phyloP scores from a whole-genome alignment of 1,284 basidiomycete genomes.

The Apiotrichum domesticum region DNA sequence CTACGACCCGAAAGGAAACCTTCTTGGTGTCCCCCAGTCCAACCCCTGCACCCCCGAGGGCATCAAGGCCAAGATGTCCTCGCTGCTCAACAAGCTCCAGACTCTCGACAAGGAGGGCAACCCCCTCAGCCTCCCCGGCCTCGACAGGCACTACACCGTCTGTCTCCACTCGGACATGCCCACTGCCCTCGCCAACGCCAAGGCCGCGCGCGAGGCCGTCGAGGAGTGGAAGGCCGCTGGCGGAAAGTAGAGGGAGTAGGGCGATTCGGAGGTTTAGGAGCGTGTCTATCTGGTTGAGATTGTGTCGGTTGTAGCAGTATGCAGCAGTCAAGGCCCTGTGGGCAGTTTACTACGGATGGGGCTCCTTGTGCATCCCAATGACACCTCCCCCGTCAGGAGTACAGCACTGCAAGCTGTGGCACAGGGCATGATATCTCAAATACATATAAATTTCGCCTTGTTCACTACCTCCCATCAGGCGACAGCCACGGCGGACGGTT shows the following conservation, averaged over 20 bases:
- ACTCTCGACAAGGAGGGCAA: slow-evolving; percentile 17
- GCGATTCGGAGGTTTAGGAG: too few relatives aligned
- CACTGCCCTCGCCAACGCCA: slow-evolving; percentile 16
- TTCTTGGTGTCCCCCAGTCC: slow-evolving; percentile 33
- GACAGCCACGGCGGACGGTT: slow-evolving; percentile 34
- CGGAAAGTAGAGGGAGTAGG: background rate
- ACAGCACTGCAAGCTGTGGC: too few relatives aligned
- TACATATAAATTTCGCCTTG: too few relatives aligned
- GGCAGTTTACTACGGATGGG: too few relatives aligned
- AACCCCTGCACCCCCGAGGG: slow-evolving; percentile 38
- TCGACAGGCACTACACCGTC: slow-evolving; percentile 59
- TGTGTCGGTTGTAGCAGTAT: too few relatives aligned
- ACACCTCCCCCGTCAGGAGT: too few relatives aligned
- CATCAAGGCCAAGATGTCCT: slow-evolving; percentile 64
- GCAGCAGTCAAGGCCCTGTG: too few relatives aligned
- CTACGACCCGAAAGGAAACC: slow-evolving; percentile 27
- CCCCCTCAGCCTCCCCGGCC: slow-evolving; percentile 6
- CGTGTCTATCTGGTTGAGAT: too few relatives aligned
- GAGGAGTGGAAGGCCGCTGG: slow-evolving; percentile 5
- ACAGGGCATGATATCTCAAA: too few relatives aligned
- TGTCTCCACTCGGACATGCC: slow-evolving; percentile 42
- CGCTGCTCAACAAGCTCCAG: slow-evolving; percentile 59
- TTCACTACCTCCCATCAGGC: too few relatives aligned
- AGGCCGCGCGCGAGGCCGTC: slow-evolving; percentile 8
- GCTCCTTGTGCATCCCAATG: too few relatives aligned